phyloP scores from a whole-genome alignment of 495 filamentous ascomycete genomes.

The Talaromyces thailandensis region DNA sequence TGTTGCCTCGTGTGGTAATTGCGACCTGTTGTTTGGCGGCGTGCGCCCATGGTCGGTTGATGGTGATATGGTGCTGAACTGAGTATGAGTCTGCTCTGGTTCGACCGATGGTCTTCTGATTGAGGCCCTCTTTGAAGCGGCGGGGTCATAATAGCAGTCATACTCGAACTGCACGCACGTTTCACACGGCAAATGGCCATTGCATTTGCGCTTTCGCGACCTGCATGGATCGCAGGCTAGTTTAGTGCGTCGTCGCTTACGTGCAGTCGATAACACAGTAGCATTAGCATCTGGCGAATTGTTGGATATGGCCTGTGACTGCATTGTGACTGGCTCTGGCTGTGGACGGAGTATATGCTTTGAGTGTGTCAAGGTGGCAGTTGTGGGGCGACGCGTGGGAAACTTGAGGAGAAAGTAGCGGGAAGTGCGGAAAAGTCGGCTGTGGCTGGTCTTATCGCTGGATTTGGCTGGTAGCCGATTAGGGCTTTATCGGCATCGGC shows the following conservation, averaged over 20 bases:
- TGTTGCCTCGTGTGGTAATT: neutral
- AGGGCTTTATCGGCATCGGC: neutral
- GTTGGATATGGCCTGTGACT: neutral
- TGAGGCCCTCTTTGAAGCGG: neutral
- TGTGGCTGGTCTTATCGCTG: neutral
- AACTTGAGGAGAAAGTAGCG: neutral
- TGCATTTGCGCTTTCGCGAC: constrained; percentile 41
- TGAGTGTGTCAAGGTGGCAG: neutral
- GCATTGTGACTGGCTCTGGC: neutral
- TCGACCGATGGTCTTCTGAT: neutral
- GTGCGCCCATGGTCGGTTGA: neutral
- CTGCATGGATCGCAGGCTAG: constrained; percentile 41
- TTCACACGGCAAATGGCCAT: constrained; percentile 31
- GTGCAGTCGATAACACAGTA: neutral
- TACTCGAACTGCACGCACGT: constrained; percentile 40
- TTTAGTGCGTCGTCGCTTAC: constrained; percentile 24
- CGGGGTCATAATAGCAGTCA: constrained; percentile 28
- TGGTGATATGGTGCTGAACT: neutral
- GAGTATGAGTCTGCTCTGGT: neutral
- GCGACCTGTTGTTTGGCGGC: neutral
- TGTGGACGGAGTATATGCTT: neutral
- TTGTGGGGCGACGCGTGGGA: neutral
- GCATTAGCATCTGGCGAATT: neutral
- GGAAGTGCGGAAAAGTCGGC: constrained; percentile 5
- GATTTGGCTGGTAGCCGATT: neutral